phyloP scores from a whole-genome alignment of 495 filamentous ascomycete genomes.

The Rostrohypoxylon terebratum region DNA sequence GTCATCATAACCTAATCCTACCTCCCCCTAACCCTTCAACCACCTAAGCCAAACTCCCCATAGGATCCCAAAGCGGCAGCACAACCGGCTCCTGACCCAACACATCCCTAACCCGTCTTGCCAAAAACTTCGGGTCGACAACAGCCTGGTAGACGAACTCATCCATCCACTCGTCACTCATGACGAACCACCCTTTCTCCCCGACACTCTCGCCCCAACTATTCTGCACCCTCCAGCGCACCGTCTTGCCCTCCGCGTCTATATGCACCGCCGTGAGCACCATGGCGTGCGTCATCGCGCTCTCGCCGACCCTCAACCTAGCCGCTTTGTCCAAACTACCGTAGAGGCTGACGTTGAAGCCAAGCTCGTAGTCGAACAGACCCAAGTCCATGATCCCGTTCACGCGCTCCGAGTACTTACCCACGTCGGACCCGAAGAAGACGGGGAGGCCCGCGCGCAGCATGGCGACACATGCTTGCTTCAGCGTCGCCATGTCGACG shows the following conservation, averaged over 20 bases:
- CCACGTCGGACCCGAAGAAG: slow-evolving; percentile 91
- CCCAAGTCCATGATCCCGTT: slow-evolving; percentile 82
- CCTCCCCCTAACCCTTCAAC: not conserved
- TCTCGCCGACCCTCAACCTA: slow-evolving; percentile 75
- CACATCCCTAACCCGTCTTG: slow-evolving; percentile 73
- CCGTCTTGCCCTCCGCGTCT: slow-evolving; percentile 66
- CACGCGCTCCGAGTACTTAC: slow-evolving; percentile 74
- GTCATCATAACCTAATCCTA: not conserved
- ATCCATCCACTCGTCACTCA: slow-evolving; percentile 89
- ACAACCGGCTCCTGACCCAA: slow-evolving; percentile 74
- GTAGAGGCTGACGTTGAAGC: slow-evolving; percentile 75
- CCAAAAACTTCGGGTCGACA: slow-evolving; percentile 78
- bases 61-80: slow-evolving; percentile 86
- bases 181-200: slow-evolving; percentile 84
- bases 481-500: slow-evolving; percentile 77
- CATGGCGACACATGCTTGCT: slow-evolving; percentile 79
- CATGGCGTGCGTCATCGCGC: slow-evolving; percentile 91
- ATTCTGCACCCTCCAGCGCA: slow-evolving; percentile 88
- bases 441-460: slow-evolving; percentile 78
- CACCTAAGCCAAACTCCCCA: slow-evolving; percentile 79
- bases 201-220: slow-evolving; percentile 77
- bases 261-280: slow-evolving; percentile 86
- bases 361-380: slow-evolving; percentile 79
- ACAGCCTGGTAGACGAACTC: slow-evolving; percentile 90
- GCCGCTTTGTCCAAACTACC: slow-evolving; percentile 76